A percentile compares a stretch with the other conserved stretches of the same genome.
These are phyloP conservation scores for Podospora appendiculata DNA, from an alignment of 495 filamentous ascomycete genomes.

Conservation along the genomic window DNA sequence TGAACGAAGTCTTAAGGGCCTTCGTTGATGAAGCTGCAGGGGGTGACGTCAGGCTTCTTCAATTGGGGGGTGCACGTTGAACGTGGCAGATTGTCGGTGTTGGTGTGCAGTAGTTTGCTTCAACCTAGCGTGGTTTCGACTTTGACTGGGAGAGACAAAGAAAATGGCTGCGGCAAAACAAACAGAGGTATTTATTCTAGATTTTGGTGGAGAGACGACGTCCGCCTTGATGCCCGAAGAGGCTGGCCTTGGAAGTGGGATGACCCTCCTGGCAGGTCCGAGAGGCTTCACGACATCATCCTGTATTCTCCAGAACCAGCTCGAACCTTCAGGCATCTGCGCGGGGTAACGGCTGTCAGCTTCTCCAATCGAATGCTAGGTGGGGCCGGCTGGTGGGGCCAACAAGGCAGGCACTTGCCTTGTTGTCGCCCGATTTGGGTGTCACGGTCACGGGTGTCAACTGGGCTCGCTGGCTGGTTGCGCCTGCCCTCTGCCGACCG, in stretches of 20 bases:
- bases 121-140: no score
- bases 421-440: no score
- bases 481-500: no score
- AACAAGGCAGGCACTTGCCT: no score
- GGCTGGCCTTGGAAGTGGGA: conserved; percentile 7
- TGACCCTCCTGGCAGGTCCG: conserved; percentile 7
- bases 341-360: conserved; percentile 10
- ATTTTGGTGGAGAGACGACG: conserved; percentile 1
- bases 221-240: conserved; percentile 9
- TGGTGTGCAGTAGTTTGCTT: not conserved
- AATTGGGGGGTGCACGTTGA: no score
- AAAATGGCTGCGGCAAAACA: not conserved
- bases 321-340: conserved; percentile 11
- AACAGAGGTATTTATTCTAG: conserved; percentile 12
- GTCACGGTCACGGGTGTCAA: no score
- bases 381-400: not conserved
- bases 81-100: not conserved
- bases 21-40: conserved; percentile 1
- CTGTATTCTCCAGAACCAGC: conserved; percentile 13
- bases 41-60: conserved; percentile 22
- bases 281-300: conserved; percentile 11
- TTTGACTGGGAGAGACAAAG: not conserved
- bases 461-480: no score
- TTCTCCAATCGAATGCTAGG: not conserved
- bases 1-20: not conserved